A percentile compares a stretch with the other conserved stretches of the same genome.
Evolutionary conservation across 768 basidiomycete genomes (phyloP).

Genomic region (Tricholoma furcatifolium): DNA sequence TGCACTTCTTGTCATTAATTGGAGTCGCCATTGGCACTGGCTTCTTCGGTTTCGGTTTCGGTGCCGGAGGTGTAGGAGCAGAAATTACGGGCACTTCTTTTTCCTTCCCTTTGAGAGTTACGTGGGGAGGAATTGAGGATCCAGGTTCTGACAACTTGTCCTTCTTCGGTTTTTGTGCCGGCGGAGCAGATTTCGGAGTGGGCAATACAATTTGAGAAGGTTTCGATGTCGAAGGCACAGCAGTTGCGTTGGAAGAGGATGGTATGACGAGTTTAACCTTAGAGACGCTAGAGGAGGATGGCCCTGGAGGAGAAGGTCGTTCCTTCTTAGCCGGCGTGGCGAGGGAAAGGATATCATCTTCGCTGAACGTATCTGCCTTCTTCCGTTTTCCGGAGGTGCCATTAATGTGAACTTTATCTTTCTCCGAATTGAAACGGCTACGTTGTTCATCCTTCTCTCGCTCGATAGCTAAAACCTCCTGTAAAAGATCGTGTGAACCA

Average conservation of each 20-base stretch:
- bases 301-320: slow-evolving; percentile 40
- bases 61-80: slow-evolving; percentile 29
- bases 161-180: slow-evolving; percentile 35
- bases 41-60: slow-evolving; percentile 42
- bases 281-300: slow-evolving; percentile 23
- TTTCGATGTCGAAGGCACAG: slow-evolving; percentile 2
- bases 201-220: background rate
- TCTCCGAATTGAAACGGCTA: slow-evolving; percentile 40
- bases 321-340: slow-evolving; percentile 64
- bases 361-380: slow-evolving; percentile 38
- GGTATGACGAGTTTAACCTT: slow-evolving; percentile 22
- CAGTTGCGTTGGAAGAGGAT: slow-evolving; percentile 17
- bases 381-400: slow-evolving; percentile 56
- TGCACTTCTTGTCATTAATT: slow-evolving; percentile 83
- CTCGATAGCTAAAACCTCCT: slow-evolving; percentile 82
- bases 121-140: slow-evolving; percentile 33
- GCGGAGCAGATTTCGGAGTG: slow-evolving; percentile 20
- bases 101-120: slow-evolving; percentile 74
- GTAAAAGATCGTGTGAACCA: slow-evolving; percentile 77
- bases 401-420: slow-evolving; percentile 36
- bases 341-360: slow-evolving; percentile 64
- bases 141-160: slow-evolving; percentile 34
- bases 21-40: slow-evolving; percentile 40
- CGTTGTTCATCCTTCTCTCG: slow-evolving; percentile 60
- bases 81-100: slow-evolving; percentile 42